Percentiles rank a stretch among this genome's conserved stretches.
Evolutionary conservation across 169 alveolate species (phyloP).

Genomic region (Theileria luwenshuni): DNA sequence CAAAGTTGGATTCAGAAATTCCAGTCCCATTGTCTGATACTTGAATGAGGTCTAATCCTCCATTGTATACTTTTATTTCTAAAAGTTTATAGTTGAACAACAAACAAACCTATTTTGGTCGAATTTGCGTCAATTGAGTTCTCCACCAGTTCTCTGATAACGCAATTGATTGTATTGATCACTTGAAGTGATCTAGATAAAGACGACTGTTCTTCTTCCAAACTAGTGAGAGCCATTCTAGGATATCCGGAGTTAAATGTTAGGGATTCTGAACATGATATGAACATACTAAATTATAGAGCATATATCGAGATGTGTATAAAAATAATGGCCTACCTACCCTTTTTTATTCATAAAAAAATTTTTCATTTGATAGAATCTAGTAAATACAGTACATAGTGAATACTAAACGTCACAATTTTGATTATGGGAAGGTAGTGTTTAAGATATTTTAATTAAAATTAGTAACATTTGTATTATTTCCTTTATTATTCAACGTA

Average conservation of each 20-base stretch:
- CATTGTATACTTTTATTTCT: slow-evolving; percentile 84
- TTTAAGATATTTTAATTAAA: no score
- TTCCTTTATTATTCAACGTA: background rate
- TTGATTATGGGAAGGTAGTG: background rate
- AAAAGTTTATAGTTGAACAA: background rate
- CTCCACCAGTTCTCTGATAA: slow-evolving; percentile 92
- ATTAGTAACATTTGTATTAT: no score
- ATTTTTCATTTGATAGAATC: no score
- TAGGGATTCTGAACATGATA: background rate
- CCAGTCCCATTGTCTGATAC: slow-evolving; percentile 93
- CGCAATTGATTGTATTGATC: slow-evolving; percentile 64
- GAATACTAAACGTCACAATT: background rate
- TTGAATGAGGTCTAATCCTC: slow-evolving; percentile 88
- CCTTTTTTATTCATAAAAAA: no score
- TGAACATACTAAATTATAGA: background rate
- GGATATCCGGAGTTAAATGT: background rate
- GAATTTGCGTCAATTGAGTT: slow-evolving; percentile 93
- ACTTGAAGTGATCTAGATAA: slow-evolving; percentile 65
- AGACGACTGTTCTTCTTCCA: background rate
- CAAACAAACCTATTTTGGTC: slow-evolving; percentile 72
- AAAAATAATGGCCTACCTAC: background rate
- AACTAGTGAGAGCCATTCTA: slow-evolving; percentile 15
- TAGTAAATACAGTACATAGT: background rate
- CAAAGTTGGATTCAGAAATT: slow-evolving; percentile 82
- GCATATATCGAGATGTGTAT: background rate